phyloP scores from a whole-genome alignment of 208 protist genomes.

The Leptomonas seymouri region DNA sequence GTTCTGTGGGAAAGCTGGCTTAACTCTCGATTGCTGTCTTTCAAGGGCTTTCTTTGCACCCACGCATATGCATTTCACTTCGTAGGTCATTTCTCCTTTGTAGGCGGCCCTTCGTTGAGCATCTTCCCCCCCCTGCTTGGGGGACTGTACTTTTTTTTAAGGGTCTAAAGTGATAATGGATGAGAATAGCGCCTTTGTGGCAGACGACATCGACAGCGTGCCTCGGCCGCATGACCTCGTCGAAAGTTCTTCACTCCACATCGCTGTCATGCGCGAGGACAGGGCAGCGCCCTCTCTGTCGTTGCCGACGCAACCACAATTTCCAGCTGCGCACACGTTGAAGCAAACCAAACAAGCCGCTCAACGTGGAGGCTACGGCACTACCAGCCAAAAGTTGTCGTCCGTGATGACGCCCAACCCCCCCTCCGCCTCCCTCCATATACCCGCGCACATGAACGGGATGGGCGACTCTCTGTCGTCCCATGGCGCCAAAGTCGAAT shows the following conservation, averaged over 20 bases:
- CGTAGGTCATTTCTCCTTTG: not conserved
- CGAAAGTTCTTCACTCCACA: slow-evolving; percentile 19
- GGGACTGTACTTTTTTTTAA: too few relatives aligned
- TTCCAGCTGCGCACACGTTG: not conserved
- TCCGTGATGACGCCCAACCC: not conserved
- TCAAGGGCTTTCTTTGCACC: not conserved
- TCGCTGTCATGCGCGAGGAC: slow-evolving; percentile 6
- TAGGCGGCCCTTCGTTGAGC: too few relatives aligned
- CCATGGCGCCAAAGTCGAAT: not conserved
- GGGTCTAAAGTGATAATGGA: too few relatives aligned
- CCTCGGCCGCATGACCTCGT: slow-evolving; percentile 1
- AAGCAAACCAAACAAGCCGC: not conserved
- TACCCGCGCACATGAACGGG: not conserved
- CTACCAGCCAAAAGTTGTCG: not conserved
- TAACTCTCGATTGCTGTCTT: too few relatives aligned
- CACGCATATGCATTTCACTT: not conserved
- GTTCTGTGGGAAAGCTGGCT: too few relatives aligned
- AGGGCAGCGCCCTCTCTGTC: not conserved
- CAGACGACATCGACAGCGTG: slow-evolving; percentile 7
- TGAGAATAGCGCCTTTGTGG: slow-evolving; percentile 32
- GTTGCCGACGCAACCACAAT: not conserved
- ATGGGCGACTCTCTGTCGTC: not conserved
- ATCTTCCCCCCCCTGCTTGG: too few relatives aligned
- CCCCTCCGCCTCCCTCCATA: not conserved
- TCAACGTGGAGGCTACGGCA: not conserved